Base-by-base conservation (phyloP, 306 rosid species). In the Prunus davidiana region DNA sequence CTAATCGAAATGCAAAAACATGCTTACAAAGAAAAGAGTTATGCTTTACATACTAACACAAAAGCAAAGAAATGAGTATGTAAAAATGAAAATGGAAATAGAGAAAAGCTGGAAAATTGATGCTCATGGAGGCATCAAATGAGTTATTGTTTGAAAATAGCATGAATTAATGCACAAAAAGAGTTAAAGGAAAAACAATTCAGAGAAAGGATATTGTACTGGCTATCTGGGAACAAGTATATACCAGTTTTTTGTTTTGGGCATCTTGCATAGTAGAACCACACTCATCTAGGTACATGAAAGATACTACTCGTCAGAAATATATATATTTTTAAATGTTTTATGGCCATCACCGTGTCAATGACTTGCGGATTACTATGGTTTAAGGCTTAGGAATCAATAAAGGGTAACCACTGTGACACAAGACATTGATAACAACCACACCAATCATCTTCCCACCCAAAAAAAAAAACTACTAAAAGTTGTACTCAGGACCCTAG, bases 1-100 rank as follows among this genome's bases (percentile, higher is more conserved):
- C 81, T 43, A 75, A 76, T 38, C 80, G 74, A 32, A 77, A 47
- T 19, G 82, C 72, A 43, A 76, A 28, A 56, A 66, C 58, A 57
- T n/a, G 51, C 63, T 56, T 28, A 32, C 19, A 63, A 55, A 74
- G 45, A 28, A 46, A 6, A 58, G 41, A 68, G 6, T 28, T n/a
- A 32, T 32, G 19, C 30, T 61, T 14, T 50, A 25, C 2, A 60
- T 24, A 57, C 73, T 41, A 63, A 63, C 64, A 34, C 15, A 65
- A 63, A 45, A 51, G 52, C 58, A 54, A 69, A 4, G 63, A 69
- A 50, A 46, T 69, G 34, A 46, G 56, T 24, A 41, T 2, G n/a
- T 46, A 65, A 56, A 71, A 75, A n/a, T 45, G 68, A 58, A 55
- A 25, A 43, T 45, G 30, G 24, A 16, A 45, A 73, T 55, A 76